Evolutionary conservation across 331 rosid genomes (phyloP).

Genomic region (Malus hybrid): DNA sequence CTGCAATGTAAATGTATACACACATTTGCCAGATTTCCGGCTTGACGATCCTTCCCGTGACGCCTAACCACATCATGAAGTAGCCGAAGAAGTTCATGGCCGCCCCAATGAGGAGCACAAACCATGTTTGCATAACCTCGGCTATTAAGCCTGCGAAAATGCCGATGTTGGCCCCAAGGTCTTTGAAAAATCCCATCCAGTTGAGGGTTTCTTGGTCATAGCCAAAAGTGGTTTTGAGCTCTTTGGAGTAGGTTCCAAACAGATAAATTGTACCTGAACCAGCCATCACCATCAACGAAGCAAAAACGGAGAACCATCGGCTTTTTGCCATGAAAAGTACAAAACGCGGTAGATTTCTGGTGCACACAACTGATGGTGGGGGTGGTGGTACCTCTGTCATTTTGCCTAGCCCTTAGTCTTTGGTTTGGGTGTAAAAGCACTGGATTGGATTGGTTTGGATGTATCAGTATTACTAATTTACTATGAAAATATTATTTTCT

Average conservation of each 20-base stretch:
- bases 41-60: neutral
- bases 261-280: constrained; percentile 31
- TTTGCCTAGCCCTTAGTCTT: neutral
- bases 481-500: too few species aligned
- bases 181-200: constrained; percentile 2
- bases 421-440: neutral
- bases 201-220: constrained; percentile 19
- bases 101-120: neutral
- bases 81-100: constrained; percentile 11
- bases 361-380: neutral
- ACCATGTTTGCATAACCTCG: neutral
- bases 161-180: constrained; percentile 33
- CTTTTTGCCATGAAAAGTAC: neutral
- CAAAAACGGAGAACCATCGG: constrained; percentile 39
- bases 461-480: too few species aligned
- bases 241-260: constrained; percentile 33
- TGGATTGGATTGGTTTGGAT: too few species aligned
- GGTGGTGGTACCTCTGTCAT: neutral
- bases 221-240: constrained; percentile 25
- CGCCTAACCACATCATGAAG: constrained; percentile 11
- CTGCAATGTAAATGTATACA: neutral
- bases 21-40: neutral
- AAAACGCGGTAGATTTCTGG: neutral
- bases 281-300: constrained; percentile 39
- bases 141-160: constrained; percentile 5